These are phyloP conservation scores for Colletotrichum sublineola DNA, from an alignment of 2,329 filamentous ascomycete species.

Conservation along the genomic window DNA sequence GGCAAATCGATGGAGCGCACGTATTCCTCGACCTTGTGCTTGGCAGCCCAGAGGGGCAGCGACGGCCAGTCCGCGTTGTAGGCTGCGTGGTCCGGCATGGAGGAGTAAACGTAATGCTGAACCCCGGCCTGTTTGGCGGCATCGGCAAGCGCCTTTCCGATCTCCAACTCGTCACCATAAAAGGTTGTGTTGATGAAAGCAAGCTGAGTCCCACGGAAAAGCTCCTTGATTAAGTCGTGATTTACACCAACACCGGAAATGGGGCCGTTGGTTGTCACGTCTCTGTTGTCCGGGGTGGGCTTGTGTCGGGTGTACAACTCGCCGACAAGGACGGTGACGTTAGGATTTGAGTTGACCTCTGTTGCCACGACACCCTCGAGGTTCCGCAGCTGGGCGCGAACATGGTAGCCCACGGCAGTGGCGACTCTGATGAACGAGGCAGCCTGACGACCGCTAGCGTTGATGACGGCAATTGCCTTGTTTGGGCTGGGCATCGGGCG, in stretches of 20 bases:
- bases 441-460: constrained; percentile 94
- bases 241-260: constrained; percentile 78
- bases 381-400: constrained; percentile 91
- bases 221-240: constrained; percentile 76
- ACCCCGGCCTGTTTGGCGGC: constrained; percentile 88
- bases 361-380: constrained; percentile 88
- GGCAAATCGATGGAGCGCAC: constrained; percentile 85
- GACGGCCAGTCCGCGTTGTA: constrained; percentile 84
- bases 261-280: constrained; percentile 77
- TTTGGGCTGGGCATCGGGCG: constrained; percentile 70
- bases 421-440: constrained; percentile 95
- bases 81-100: constrained; percentile 93
- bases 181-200: constrained; percentile 99
- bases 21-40: constrained; percentile 94
- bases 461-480: constrained; percentile 94
- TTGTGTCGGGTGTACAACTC: constrained; percentile 72
- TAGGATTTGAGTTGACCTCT: constrained; percentile 85
- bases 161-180: constrained; percentile 92
- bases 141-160: constrained; percentile 89
- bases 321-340: constrained; percentile 75
- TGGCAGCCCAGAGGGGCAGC: constrained; percentile 90
- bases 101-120: constrained; percentile 94
- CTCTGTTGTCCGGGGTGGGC: constrained; percentile 63
- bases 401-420: constrained; percentile 91
- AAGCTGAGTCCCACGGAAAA: constrained; percentile 87